A percentile compares a stretch with the other conserved stretches of the same genome.
Evolutionary conservation across 2,329 filamentous ascomycete genomes (phyloP).

Genomic region (Aspergillus bombycis): DNA sequence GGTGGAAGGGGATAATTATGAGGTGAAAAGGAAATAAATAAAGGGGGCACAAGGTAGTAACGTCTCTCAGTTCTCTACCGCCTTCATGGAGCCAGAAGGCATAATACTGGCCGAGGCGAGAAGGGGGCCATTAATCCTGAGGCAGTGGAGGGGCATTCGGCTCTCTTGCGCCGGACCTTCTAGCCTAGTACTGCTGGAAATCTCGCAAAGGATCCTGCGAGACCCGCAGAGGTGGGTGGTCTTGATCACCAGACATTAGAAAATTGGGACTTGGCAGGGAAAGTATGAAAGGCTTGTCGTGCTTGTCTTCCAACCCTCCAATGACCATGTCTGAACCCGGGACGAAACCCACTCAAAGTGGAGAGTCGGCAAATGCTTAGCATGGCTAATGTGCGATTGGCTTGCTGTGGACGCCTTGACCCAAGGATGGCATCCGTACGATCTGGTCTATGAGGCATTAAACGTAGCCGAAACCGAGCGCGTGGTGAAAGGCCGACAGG

Average conservation of each 20-base stretch:
- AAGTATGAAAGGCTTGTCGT: neutral
- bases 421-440: neutral
- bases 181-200: neutral
- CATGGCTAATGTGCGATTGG: neutral
- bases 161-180: neutral
- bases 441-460: neutral
- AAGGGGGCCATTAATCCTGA: neutral
- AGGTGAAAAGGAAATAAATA: neutral
- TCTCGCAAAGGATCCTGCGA: neutral
- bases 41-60: fast-evolving
- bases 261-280: neutral
- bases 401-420: neutral
- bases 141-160: neutral
- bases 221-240: neutral
- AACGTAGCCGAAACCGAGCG: neutral
- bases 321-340: neutral
- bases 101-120: neutral
- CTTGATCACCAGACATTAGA: neutral
- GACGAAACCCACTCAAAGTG: neutral
- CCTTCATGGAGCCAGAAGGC: neutral
- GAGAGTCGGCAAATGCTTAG: neutral
- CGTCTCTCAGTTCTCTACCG: neutral
- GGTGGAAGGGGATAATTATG: neutral
- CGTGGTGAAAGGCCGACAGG: neutral
- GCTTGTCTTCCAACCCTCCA: neutral